phyloP scores from a whole-genome alignment of 257 asterid genomes.

The Solanum bulbocastanum region DNA sequence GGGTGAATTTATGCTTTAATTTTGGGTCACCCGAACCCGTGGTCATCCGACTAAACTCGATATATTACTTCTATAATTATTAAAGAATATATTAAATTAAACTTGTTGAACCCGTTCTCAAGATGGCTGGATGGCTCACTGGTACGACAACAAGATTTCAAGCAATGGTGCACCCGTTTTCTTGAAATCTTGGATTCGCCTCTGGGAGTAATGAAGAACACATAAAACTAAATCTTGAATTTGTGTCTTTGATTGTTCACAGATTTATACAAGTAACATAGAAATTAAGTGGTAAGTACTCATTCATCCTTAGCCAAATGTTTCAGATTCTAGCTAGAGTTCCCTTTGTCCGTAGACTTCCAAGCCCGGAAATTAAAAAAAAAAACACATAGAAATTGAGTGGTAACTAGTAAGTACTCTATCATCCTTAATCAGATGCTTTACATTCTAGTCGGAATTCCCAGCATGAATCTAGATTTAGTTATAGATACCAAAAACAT shows the following conservation, averaged over 20 bases:
- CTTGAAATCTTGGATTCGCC: no score
- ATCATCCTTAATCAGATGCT: background rate
- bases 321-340: background rate
- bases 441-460: background rate
- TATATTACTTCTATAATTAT: no score
- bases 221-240: background rate
- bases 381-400: background rate
- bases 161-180: no score
- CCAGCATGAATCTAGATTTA: background rate
- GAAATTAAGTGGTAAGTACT: background rate
- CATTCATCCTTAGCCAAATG: rapidly evolving
- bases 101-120: no score
- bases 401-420: background rate
- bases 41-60: no score
- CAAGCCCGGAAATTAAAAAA: no score
- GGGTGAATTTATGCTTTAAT: no score
- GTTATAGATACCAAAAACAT: background rate
- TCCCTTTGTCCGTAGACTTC: background rate
- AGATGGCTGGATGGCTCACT: no score
- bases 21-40: no score
- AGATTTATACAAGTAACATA: background rate
- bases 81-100: no score
- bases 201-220: background rate
- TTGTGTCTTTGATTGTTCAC: background rate
- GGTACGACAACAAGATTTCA: no score